Conservation (phyloP, 768 basidiomycete species). For the Lactarius akahatsu region DNA sequence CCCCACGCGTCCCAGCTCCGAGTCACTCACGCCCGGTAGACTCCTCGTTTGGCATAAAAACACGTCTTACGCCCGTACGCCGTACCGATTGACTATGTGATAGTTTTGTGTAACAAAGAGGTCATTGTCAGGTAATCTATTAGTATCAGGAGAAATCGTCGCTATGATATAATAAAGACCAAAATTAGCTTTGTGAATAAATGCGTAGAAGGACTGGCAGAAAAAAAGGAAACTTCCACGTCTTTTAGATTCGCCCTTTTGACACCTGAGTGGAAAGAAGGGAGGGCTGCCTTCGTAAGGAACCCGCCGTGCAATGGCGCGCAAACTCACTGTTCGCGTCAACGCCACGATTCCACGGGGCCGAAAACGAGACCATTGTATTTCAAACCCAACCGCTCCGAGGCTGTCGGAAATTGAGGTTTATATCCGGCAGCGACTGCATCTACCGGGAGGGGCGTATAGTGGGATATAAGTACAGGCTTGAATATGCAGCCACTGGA, state of each 20-base stretch:
- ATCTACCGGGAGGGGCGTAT: background rate
- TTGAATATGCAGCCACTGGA: background rate
- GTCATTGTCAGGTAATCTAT: background rate
- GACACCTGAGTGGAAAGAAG: no score
- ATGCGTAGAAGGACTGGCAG: no score
- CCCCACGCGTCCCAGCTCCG: no score
- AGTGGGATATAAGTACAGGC: background rate
- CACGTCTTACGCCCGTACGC: no score
- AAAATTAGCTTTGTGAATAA: no score
- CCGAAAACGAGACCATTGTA: background rate
- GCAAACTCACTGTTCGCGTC: background rate
- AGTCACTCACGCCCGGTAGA: no score
- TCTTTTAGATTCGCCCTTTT: no score
- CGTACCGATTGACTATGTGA: no score
- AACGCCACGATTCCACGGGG: background rate
- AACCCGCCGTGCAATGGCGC: background rate
- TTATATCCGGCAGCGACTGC: background rate
- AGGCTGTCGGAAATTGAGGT: background rate
- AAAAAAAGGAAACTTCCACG: no score
- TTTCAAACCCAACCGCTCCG: background rate
- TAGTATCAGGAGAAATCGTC: slow-evolving; percentile 7
- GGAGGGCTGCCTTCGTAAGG: no score
- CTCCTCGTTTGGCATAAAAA: no score
- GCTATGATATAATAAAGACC: background rate
- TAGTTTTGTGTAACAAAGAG: no score